Conservation (phyloP, 805 yeast species). For the Candida anglica region DNA sequence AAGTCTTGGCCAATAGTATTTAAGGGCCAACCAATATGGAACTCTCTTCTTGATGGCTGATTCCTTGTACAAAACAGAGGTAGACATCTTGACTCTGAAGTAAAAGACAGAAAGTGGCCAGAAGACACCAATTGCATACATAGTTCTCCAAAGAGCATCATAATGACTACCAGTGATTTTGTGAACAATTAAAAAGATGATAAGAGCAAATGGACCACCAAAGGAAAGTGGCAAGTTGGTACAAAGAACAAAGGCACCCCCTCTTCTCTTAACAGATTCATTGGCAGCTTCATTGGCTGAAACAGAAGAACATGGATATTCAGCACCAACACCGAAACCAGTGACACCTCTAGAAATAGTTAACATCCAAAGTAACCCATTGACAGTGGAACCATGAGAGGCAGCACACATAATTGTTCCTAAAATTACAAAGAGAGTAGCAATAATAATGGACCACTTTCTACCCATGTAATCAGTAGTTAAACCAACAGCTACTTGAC, state of each 20-base stretch:
- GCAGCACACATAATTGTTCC: slow-evolving; percentile 70
- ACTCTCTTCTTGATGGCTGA: slow-evolving; percentile 56
- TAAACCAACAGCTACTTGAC: slow-evolving; percentile 63
- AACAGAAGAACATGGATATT: slow-evolving; percentile 66
- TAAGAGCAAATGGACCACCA: slow-evolving; percentile 76
- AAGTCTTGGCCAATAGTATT: slow-evolving; percentile 64
- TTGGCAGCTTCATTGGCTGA: slow-evolving; percentile 73
- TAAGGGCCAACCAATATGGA: slow-evolving; percentile 52
- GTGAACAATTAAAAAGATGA: slow-evolving; percentile 64
- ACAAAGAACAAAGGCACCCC: slow-evolving; percentile 60
- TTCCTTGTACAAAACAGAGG: slow-evolving; percentile 60
- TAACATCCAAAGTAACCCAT: slow-evolving; percentile 77
- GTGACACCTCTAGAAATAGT: slow-evolving; percentile 70
- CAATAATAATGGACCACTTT: slow-evolving; percentile 65
- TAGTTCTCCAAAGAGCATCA: slow-evolving; percentile 63
- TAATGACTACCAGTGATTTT: slow-evolving; percentile 47
- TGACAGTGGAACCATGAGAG: slow-evolving; percentile 52
- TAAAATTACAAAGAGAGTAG: slow-evolving; percentile 56
- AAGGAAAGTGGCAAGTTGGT: slow-evolving; percentile 71
- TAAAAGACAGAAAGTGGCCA: slow-evolving; percentile 73
- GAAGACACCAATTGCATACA: slow-evolving; percentile 60
- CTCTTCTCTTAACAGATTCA: slow-evolving; percentile 60
- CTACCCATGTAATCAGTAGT: slow-evolving; percentile 65
- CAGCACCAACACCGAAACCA: slow-evolving; percentile 80
- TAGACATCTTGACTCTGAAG: slow-evolving; percentile 67